Evolutionary conservation across 2,329 filamentous ascomycete genomes (phyloP), one percentile per base, ranked within the genome.

Genomic region (Thermomyces lanuginosus): DNA sequence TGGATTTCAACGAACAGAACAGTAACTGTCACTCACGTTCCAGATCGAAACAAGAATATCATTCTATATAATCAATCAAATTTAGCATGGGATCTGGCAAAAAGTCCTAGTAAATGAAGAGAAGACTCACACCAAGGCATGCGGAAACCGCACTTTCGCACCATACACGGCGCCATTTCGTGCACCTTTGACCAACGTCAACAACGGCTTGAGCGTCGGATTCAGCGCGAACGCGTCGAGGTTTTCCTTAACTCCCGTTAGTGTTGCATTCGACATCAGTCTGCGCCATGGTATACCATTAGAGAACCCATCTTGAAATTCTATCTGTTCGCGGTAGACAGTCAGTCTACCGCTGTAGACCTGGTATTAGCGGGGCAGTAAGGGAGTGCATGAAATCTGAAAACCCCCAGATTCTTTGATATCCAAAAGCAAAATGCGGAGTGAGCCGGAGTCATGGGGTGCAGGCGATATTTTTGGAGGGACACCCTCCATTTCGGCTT

Each of bases 111-210:
- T n/a, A n/a, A n/a, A n/a, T n/a, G n/a, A n/a, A n/a, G n/a, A n/a
- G n/a, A 16, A 28, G 17, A 26, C 60, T 36, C 63, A 73, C 67
- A 98, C 89, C 41, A 98, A 68, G 34, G 89, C 89, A 60, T 98
- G 89, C 38, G 89, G 89, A 60, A 98, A 95, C 37, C 89, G 84
- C 55, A 98, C 82, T 69, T 95, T 95, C 44, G 80, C 73, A 34
- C 89, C 89, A 58, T 98, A 98, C 36, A 98, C 82, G 39, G 84
- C 75, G 53, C 89, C 89, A 72, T 95, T 98, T 57, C 89, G 82
- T 40, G 89, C 78, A 44, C 74, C 82, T 67, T 98, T 98, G 53
- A 92, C 53, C 40, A 98, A 65, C 31, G 80, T 72, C 35, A 98
- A 69, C 30, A 83, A 52, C 44, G 89, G 81, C 44, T 89, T 81